Conservation (phyloP, 768 basidiomycete genomes). For the Lactifluus hygrophoroides region DNA sequence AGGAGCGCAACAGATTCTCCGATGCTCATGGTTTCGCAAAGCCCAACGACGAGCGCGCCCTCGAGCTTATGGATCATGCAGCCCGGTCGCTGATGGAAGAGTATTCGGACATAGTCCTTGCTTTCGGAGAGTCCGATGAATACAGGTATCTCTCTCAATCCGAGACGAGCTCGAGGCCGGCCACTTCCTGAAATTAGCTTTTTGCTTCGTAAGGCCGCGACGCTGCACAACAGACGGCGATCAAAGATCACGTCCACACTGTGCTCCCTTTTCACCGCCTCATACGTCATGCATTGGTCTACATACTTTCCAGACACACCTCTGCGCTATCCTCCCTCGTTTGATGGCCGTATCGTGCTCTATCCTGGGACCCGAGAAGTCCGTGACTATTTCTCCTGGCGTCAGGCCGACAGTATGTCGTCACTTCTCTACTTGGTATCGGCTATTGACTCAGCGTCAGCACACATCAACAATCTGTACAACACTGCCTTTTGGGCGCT, state of each 20-base stretch:
- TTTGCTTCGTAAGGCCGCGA: slow-evolving; percentile 64
- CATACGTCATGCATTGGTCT: slow-evolving; percentile 82
- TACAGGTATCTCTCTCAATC: slow-evolving; percentile 52
- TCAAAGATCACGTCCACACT: slow-evolving; percentile 82
- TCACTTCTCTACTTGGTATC: not conserved
- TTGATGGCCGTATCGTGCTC: slow-evolving; percentile 80
- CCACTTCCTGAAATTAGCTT: slow-evolving; percentile 49
- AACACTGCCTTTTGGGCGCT: slow-evolving; percentile 96
- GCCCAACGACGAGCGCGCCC: slow-evolving; percentile 84
- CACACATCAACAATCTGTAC: slow-evolving; percentile 96
- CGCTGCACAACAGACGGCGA: slow-evolving; percentile 75
- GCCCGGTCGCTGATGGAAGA: slow-evolving; percentile 75
- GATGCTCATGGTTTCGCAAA: slow-evolving; percentile 76
- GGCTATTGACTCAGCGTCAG: slow-evolving; percentile 33
- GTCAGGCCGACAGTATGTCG: slow-evolving; percentile 89
- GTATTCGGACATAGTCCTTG: slow-evolving; percentile 76
- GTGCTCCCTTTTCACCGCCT: slow-evolving; percentile 84
- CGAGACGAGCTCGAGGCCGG: not conserved
- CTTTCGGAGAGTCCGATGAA: slow-evolving; percentile 95
- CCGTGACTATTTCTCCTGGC: slow-evolving; percentile 91
- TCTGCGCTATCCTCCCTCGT: slow-evolving; percentile 79
- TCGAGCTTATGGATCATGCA: slow-evolving; percentile 88
- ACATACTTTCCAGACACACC: slow-evolving; percentile 65
- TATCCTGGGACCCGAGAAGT: slow-evolving; percentile 70
- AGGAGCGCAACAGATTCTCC: slow-evolving; percentile 60